These are phyloP conservation scores for Paspalum notatum DNA, from an alignment of 176 grass and related monocot species.

Conservation along the genomic window DNA sequence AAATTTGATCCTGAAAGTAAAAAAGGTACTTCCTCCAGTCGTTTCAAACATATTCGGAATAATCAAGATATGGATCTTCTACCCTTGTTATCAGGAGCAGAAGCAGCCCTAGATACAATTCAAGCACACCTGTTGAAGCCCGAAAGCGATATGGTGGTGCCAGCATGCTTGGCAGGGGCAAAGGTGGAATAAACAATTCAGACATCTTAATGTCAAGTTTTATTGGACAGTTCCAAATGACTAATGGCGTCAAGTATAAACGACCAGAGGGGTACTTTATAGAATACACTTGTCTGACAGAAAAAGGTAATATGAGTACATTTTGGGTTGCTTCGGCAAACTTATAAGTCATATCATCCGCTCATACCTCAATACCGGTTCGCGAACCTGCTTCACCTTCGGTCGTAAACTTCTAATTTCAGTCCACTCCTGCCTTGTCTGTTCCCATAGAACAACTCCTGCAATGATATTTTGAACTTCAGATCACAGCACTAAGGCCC, in stretches of 20 bases:
- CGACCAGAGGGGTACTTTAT: too few relatives aligned
- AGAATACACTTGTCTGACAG: background rate
- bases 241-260: too few relatives aligned
- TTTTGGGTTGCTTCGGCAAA: conserved; percentile 1
- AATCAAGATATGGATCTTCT: too few relatives aligned
- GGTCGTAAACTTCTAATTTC: conserved; percentile 41
- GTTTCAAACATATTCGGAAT: too few relatives aligned
- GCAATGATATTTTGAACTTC: conserved; percentile 16
- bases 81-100: too few relatives aligned
- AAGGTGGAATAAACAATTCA: too few relatives aligned
- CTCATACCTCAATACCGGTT: conserved; percentile 58
- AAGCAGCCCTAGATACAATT: too few relatives aligned
- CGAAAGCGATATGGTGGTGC: too few relatives aligned
- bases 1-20: conserved; percentile 12
- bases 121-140: too few relatives aligned
- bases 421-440: conserved; percentile 60
- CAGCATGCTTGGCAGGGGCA: too few relatives aligned
- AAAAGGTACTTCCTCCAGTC: background rate
- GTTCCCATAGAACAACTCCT: conserved; percentile 55
- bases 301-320: conserved; percentile 13
- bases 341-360: background rate
- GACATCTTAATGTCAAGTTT: too few relatives aligned
- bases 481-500: conserved; percentile 13
- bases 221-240: too few relatives aligned
- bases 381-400: conserved; percentile 39